Evolutionary conservation across 1,139 yeast species (phyloP).

Genomic region (Meyerozyma athensensis): DNA sequence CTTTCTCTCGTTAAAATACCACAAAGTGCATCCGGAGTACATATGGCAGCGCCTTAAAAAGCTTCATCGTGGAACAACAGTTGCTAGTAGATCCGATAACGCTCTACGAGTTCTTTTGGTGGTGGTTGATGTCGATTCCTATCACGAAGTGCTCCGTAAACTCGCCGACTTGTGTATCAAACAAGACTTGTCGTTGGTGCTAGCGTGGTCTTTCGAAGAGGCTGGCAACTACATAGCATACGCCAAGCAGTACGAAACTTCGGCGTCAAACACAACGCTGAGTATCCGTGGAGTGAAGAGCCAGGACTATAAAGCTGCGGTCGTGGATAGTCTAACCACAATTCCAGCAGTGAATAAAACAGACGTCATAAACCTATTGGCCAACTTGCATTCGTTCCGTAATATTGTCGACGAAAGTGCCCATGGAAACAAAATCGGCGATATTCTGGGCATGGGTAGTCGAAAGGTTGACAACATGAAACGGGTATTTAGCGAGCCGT

Average conservation of each 20-base stretch:
- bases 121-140: slow-evolving; percentile 75
- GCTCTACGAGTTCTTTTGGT: slow-evolving; percentile 62
- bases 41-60: slow-evolving; percentile 66
- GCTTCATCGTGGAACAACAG: slow-evolving; percentile 28
- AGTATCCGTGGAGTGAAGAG: slow-evolving; percentile 41
- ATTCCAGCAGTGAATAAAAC: slow-evolving; percentile 54
- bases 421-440: slow-evolving; percentile 23
- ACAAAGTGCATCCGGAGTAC: slow-evolving; percentile 84
- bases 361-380: slow-evolving; percentile 51
- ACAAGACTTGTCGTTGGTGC: slow-evolving; percentile 63
- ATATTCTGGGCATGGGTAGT: slow-evolving; percentile 54
- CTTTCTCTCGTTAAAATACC: slow-evolving; percentile 75
- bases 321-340: slow-evolving; percentile 48
- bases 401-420: slow-evolving; percentile 37
- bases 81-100: slow-evolving; percentile 27
- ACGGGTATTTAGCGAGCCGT: slow-evolving; percentile 48
- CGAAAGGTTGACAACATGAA: slow-evolving; percentile 44
- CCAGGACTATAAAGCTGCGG: slow-evolving; percentile 44
- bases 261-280: slow-evolving; percentile 11
- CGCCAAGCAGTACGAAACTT: slow-evolving; percentile 42
- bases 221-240: slow-evolving; percentile 73
- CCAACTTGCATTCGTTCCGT: slow-evolving; percentile 49
- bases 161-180: slow-evolving; percentile 67
- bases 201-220: slow-evolving; percentile 82
- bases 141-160: slow-evolving; percentile 63